phyloP scores from a whole-genome alignment of 257 asterid genomes.

The Thymus quinquecostatus region DNA sequence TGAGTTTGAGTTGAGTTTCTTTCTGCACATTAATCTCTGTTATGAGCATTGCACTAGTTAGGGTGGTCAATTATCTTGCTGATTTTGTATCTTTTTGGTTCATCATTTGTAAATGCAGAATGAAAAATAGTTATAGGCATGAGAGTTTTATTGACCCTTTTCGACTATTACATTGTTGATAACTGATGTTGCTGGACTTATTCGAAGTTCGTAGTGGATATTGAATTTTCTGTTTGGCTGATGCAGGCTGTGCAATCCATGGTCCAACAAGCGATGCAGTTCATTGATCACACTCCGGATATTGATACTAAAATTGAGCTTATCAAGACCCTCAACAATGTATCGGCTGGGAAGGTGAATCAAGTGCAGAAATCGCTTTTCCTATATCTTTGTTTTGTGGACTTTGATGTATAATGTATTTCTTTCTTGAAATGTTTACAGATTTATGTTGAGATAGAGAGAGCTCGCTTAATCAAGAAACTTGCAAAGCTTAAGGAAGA shows the following conservation, averaged over 20 bases:
- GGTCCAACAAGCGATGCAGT: constrained; percentile 95
- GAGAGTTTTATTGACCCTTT: neutral
- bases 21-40: neutral
- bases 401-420: neutral
- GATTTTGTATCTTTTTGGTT: neutral
- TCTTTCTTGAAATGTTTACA: constrained; percentile 28
- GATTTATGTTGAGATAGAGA: constrained; percentile 97
- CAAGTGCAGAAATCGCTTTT: neutral
- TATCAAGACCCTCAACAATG: constrained; percentile 80
- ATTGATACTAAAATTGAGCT: constrained; percentile 82
- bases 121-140: neutral
- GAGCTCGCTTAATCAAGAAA: constrained; percentile 90
- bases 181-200: neutral
- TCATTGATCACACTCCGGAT: constrained; percentile 94
- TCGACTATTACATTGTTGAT: neutral
- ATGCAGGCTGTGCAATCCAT: constrained; percentile 92
- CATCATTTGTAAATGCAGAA: neutral
- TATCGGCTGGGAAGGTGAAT: constrained; percentile 92
- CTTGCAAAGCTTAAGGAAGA: constrained; percentile 92
- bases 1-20: neutral
- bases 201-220: constrained; percentile 15
- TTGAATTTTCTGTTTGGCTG: constrained; percentile 5
- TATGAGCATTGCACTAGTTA: neutral
- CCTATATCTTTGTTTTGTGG: constrained; percentile 5
- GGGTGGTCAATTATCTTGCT: neutral